Evolutionary conservation across 2,329 filamentous ascomycete species (phyloP).

Genomic region (Cercospora zeae-maydis): DNA sequence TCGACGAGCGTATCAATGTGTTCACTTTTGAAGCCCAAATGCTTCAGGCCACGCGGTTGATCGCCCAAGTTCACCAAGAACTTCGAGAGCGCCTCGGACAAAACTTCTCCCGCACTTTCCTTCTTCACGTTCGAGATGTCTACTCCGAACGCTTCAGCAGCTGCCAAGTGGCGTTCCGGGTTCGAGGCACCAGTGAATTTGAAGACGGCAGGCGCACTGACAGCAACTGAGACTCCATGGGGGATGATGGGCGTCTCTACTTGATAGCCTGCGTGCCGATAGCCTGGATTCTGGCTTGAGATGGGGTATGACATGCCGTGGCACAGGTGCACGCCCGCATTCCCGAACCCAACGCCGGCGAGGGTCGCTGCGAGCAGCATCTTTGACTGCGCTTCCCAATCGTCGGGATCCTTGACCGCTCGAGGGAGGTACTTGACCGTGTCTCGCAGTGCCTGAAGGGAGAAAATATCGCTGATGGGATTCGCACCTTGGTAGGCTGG

Average conservation of each 20-base stretch:
- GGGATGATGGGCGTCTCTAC: constrained; percentile 78
- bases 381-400: constrained; percentile 86
- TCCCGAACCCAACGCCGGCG: constrained; percentile 94
- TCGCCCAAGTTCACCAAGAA: constrained; percentile 84
- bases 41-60: constrained; percentile 81
- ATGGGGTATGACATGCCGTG: constrained; percentile 97
- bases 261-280: constrained; percentile 83
- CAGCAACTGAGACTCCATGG: constrained; percentile 91
- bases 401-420: constrained; percentile 81
- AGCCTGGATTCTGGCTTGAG: constrained; percentile 88
- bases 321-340: constrained; percentile 88
- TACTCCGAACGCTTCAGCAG: constrained; percentile 85
- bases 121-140: constrained; percentile 83
- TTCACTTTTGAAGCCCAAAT: constrained; percentile 70
- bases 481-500: constrained; percentile 97
- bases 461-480: constrained; percentile 96
- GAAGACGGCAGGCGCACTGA: constrained; percentile 91
- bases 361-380: constrained; percentile 95
- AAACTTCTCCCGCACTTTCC: constrained; percentile 83
- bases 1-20: constrained; percentile 84
- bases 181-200: constrained; percentile 88
- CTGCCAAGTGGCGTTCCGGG: constrained; percentile 83
- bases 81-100: constrained; percentile 74
- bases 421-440: constrained; percentile 92
- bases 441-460: constrained; percentile 73